Evolutionary conservation across 2,329 filamentous ascomycete genomes (phyloP), one percentile per base, ranked within the genome.

Genomic region (Monilinia polystroma): DNA sequence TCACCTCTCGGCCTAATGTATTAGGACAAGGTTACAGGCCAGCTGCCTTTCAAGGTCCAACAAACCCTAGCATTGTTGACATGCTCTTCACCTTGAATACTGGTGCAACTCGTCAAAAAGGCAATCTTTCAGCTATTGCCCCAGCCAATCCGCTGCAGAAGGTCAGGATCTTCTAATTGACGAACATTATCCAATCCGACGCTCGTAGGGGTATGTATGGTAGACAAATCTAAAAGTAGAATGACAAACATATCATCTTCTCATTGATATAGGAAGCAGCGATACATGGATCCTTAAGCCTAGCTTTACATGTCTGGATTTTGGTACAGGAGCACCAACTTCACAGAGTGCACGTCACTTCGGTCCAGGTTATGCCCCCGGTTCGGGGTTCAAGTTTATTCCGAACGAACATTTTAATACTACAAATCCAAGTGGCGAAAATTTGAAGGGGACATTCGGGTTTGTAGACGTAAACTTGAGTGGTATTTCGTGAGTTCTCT

Each of bases 231-330:
- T 70, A 6, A 66, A 23, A 35, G 58, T 69, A 35, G 63, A 63
- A 12, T 63, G 45, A 7, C 26, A 68, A 18, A 59, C 60, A 57
- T 68, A 63, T 49, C 38, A 51, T 47, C 20, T 67, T 1, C 74
- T 81, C 11, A 72, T 83, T 57, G 81, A 83, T 67, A 83, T 80
- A 3, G 82, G 81, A 14, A 81, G 79, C 65, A 79, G 78, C 62
- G 82, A 83, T 66, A 81, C 80, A 1, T 83, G 81, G 79, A 71
- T 82, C 1, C 75, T 78, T 4, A 67, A 75, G 38, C 68, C 62
- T 0, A 75, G 75, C 2, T 80, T 77, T 53, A 67, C 68, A 29
- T 81, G 80, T 68, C 67, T 78, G 35, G 72, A 79, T 53, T 35
- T 74, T 69, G 3, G 67, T 49, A 68, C 63, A 4, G 38, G 63